These are phyloP conservation scores for Posidonia australis DNA, from an alignment of 106 monocot genomes.

Conservation along the genomic window DNA sequence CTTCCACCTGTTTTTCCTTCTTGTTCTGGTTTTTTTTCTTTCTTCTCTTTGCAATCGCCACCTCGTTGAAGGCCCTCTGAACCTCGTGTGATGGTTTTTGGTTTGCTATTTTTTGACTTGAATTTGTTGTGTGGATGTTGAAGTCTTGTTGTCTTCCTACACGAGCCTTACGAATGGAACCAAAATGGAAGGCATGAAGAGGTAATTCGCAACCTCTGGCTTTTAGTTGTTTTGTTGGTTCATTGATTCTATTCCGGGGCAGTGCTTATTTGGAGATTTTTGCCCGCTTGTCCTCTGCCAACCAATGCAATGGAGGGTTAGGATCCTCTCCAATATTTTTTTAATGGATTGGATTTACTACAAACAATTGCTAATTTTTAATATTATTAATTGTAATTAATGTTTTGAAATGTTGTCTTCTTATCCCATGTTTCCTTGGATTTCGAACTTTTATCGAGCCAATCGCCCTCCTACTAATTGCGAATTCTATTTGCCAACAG, in stretches of 20 bases:
- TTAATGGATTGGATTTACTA: too few species aligned
- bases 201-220: not conserved
- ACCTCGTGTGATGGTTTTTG: not conserved
- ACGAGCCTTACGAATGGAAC: too few species aligned
- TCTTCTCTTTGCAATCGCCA: not conserved
- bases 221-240: not conserved
- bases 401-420: too few species aligned
- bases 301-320: not conserved
- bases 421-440: too few species aligned
- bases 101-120: not conserved
- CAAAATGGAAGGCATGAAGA: not conserved
- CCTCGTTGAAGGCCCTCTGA: not conserved
- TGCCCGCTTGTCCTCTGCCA: not conserved
- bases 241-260: slow-evolving; percentile 1
- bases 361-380: too few species aligned
- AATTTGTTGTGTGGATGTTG: not conserved
- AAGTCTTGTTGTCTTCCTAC: not conserved
- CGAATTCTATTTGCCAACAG: too few species aligned
- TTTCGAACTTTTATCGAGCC: too few species aligned
- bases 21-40: not conserved
- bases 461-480: too few species aligned
- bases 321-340: too few species aligned
- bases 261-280: not conserved
- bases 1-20: not conserved
- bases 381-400: too few species aligned